Conservation (phyloP, 1,284 basidiomycete genomes). For the Singerocomus inundabilis region DNA sequence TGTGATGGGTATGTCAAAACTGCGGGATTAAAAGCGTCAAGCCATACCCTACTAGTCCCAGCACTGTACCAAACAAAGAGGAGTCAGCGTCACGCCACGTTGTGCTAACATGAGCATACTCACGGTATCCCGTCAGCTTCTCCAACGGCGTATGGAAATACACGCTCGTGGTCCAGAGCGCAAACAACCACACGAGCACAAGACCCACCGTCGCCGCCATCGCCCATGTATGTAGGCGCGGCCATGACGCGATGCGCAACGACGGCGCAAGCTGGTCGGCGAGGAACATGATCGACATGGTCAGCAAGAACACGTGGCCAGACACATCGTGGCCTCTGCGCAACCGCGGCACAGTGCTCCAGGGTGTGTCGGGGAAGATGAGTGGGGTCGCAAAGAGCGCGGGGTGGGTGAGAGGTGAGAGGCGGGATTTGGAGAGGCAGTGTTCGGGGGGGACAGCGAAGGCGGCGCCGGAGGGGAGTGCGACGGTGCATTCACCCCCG, state of each 20-base stretch:
- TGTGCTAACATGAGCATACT: conserved; percentile 32
- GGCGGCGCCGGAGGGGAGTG: conserved; percentile 55
- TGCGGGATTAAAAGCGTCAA: conserved; percentile 41
- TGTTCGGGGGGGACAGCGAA: conserved; percentile 57
- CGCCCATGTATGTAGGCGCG: conserved; percentile 45
- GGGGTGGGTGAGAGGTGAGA: conserved; percentile 65
- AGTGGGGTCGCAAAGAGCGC: conserved; percentile 53
- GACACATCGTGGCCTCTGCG: conserved; percentile 90
- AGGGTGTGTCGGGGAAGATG: conserved; percentile 39
- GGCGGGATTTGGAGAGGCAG: conserved; percentile 50
- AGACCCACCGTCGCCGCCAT: conserved; percentile 48
- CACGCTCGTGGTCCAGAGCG: conserved; percentile 77
- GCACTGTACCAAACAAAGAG: conserved; percentile 30
- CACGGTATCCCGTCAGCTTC: conserved; percentile 83
- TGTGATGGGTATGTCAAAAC: conserved; percentile 4
- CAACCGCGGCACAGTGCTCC: conserved; percentile 54
- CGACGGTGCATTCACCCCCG: conserved; percentile 80
- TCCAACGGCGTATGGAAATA: conserved; percentile 91
- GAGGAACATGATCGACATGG: conserved; percentile 79
- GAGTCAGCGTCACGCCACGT: conserved; percentile 5
- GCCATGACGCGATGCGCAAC: conserved; percentile 39
- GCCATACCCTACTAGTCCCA: conserved; percentile 42
- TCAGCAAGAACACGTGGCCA: conserved; percentile 91
- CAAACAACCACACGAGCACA: conserved; percentile 71
- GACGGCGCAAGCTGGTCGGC: conserved; percentile 68